Base-by-base conservation (phyloP, 805 yeast species). In the Pichia sporocuriosa region DNA sequence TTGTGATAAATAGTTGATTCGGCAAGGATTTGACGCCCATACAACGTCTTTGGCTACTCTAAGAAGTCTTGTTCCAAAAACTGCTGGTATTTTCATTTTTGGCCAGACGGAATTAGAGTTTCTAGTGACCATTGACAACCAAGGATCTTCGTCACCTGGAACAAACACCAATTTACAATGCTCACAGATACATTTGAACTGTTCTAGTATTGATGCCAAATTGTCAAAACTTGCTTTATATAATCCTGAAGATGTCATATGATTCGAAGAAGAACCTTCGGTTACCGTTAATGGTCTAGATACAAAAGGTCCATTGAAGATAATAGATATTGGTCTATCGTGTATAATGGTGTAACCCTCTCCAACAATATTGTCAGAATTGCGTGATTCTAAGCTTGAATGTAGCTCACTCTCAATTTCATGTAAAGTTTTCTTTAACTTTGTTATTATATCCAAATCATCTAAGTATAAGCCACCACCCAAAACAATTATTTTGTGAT, bases 111-210 rank as follows among this genome's bases (percentile, higher is more conserved):
- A 61, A 34, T 70, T 60, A 0, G 79, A 68, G 4, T 90, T 88
- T 37, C 81, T 68, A 1, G 84, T 72, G 36, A 72, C 73, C 41
- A 80, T 68, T 1, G 93, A 75, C 27, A 80, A 79, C 97, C 97
- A 93, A 0, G 96, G 96, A 62, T 93, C 99, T 51, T 86, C 84
- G 32, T 77, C 76, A 1, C 98, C 97, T 0, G 97, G 97, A 1
- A 90, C 66, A 44, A 93, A 75, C 1, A 87, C 63, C 23, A 93
- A 60, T 39, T 81, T 78, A 23, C 83, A 70, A 6, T 63, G 56
- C 7, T 64, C 55, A 12, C 78, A 63, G 6, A 87, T 61, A 4
- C 59, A 56, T 0, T 86, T 83, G 51, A 66, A 84, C 36, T 72
- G 68, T 9, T 80, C 72, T 16, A 93, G 55, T 2, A 86, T 53